Evolutionary conservation across 2,329 filamentous ascomycete species (phyloP), one percentile per base, ranked within the genome.

Genomic region (Curvularia lunata): DNA sequence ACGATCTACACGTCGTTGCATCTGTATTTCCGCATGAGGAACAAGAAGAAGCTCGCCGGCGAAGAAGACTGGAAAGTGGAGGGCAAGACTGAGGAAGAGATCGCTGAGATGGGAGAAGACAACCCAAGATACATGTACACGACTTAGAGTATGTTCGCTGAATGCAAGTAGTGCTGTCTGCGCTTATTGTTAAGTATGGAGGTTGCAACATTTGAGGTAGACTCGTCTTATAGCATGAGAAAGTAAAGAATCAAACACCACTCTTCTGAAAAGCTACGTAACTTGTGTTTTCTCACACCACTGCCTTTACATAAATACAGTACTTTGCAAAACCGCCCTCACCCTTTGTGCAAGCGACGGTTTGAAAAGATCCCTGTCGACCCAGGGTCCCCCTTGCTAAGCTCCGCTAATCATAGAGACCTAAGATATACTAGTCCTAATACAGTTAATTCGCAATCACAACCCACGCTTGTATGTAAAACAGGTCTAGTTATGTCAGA

Each of bases 111-210:
- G 57, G 66, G 69, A 8, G 69, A 71, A 58, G 55, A 68, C 40
- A 71, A 70, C 42, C 66, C 68, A 8, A 59, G 63, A 19, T 70
- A 66, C 25, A 28, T 68, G 42, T 70, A 71, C 37, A 70, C 66
- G 1, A 68, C 61, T 34, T 70, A 48, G 34, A 49, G 8, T n/a
- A 4, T 9, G 34, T 23, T 30, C 46, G 9, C 3, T n/a, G 30
- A 21, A 30, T 21, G 2, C 12, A n/a, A 27, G 28, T 25, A 25
- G n/a, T 32, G n/a, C 12, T 34, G 19, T 9, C 18, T 21, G 49
- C 5, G 23, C 16, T 49, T 18, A 19, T 43, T 4, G 8, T 45
- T n/a, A 19, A 13, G 8, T 21, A 3, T 28, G n/a, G 8, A 19
- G 7, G 16, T 28, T 4, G 16, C 18, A 13, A 25, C 19, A 4